Evolutionary conservation across 331 rosid species (phyloP), one percentile per base, ranked within the genome.

Genomic region (Phaseolus coccineus): DNA sequence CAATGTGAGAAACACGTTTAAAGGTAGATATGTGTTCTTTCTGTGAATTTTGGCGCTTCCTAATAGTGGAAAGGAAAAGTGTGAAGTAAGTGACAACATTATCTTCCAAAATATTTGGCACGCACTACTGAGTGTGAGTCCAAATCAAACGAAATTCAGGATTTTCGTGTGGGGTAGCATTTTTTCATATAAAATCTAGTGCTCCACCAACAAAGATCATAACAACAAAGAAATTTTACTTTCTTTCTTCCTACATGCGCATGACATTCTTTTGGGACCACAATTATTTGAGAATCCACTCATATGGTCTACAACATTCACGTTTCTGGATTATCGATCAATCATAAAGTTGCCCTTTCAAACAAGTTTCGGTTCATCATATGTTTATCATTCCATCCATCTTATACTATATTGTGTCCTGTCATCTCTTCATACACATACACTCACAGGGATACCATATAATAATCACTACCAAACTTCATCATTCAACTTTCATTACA

Each of bases 191-290:
- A 77, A 66, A 51, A 53, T 77, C 66, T 52, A 75, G 78, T 80
- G 84, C 82, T 80, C 81, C 80, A 76, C 87, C 84, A 80, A 27
- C 82, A 80, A 57, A 71, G 63, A 14, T 59, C 67, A 66, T 33
- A 30, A 19, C 56, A 44, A 16, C 46, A 19, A 77, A 0, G 35
- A 11, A 11, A 1, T 13, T 39, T 19, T 3, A 30, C 14, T 37
- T 37, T 37, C 6, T 37, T 37, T 31, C 44, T 52, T n/a, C 2
- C 3, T 42, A 67, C 28, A 51, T 40, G 83, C 86, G 63, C 84
- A 69, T 78, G 76, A 25, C 69, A 57, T 59, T 30, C 57, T 33
- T 59, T 35, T 24, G 79, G 77, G 80, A 64, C 66, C 85, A 71
- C 72, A 64, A 47, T 57, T 14, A 44, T 40, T 51, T 65, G 47